Conservation (phyloP, 176 grass and related monocot species). For the Puya raimondii region DNA sequence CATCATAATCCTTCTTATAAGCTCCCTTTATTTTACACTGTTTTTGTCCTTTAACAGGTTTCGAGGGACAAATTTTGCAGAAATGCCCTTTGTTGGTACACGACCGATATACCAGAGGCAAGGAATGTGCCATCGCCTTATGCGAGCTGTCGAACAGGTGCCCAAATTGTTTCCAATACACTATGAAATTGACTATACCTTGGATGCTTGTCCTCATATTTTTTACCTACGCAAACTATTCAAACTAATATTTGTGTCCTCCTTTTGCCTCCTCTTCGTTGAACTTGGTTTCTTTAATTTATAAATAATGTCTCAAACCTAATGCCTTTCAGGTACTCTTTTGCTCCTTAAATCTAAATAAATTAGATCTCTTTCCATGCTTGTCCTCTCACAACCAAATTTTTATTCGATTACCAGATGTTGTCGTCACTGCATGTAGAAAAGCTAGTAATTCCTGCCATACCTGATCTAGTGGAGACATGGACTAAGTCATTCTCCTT, state of each 20-base stretch:
- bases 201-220: neutral
- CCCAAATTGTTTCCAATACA: neutral
- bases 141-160: constrained; percentile 67
- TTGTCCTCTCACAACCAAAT: neutral
- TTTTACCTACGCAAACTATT: neutral
- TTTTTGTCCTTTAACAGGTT: constrained; percentile 32
- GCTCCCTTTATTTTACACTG: constrained; percentile 1
- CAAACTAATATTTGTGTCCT: neutral
- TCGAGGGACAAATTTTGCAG: constrained; percentile 53
- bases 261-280: too few relatives aligned
- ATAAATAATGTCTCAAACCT: too few relatives aligned
- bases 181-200: neutral
- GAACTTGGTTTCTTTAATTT: too few relatives aligned
- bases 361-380: constrained; percentile 4
- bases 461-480: constrained; percentile 36
- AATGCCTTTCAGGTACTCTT: neutral
- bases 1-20: neutral
- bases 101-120: constrained; percentile 55
- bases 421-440: constrained; percentile 46
- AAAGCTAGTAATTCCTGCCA: constrained; percentile 51
- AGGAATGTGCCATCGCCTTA: constrained; percentile 58
- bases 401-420: constrained; percentile 23
- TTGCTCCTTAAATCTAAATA: neutral
- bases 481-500: constrained; percentile 74
- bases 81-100: constrained; percentile 83